phyloP scores from a whole-genome alignment of 2,329 filamentous ascomycete genomes.

The Hypoxylon rubiginosum region DNA sequence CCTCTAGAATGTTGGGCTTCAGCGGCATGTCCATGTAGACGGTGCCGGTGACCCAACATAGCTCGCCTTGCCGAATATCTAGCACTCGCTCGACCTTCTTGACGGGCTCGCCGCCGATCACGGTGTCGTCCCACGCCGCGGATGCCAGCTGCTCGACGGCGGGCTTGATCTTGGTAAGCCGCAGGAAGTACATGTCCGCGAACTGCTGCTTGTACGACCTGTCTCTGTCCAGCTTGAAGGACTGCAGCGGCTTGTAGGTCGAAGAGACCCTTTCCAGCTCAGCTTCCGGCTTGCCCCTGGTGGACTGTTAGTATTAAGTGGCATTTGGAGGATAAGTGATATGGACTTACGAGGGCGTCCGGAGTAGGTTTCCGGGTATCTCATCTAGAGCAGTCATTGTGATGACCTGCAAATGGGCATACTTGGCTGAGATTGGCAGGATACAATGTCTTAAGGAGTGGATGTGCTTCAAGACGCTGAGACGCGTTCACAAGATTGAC shows the following conservation, averaged over 20 bases:
- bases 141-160: constrained; percentile 80
- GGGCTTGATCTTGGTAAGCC: constrained; percentile 88
- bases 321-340: constrained; percentile 3
- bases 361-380: constrained; percentile 60
- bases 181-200: constrained; percentile 97
- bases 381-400: constrained; percentile 61
- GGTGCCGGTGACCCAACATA: constrained; percentile 95
- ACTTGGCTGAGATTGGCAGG: constrained; percentile 8
- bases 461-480: constrained; percentile 22
- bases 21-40: constrained; percentile 97
- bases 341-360: constrained; percentile 63
- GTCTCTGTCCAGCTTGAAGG: constrained; percentile 78
- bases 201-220: constrained; percentile 93
- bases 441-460: constrained; percentile 12
- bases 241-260: constrained; percentile 79
- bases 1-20: constrained; percentile 96
- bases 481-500: constrained; percentile 33
- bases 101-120: constrained; percentile 82
- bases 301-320: constrained; percentile 41
- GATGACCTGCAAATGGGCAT: constrained; percentile 20
- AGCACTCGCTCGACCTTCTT: constrained; percentile 87
- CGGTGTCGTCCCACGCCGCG: constrained; percentile 82
- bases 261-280: constrained; percentile 66
- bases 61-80: constrained; percentile 93
- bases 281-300: constrained; percentile 55